These are phyloP conservation scores for Boletus rufocinnamomeus DNA, from an alignment of 768 basidiomycete genomes.

Conservation along the genomic window DNA sequence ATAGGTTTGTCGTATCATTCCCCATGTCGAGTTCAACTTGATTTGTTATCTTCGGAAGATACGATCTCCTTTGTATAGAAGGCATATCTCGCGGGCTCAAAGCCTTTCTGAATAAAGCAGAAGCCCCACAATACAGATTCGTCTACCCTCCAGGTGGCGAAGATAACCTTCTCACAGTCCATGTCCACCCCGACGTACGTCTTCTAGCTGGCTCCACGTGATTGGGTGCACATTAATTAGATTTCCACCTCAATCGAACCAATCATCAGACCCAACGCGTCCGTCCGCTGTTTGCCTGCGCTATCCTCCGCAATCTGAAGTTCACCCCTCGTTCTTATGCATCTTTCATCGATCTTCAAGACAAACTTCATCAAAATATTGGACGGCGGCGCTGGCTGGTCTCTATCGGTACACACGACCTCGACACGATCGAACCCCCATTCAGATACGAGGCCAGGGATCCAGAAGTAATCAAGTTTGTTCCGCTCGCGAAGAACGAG, in stretches of 20 bases:
- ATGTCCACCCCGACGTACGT: conserved; percentile 70
- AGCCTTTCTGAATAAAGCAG: conserved; percentile 73
- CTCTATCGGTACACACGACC: conserved; percentile 95
- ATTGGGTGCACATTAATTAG: neutral
- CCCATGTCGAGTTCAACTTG: conserved; percentile 1
- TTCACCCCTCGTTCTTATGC: conserved; percentile 90
- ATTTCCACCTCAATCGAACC: neutral
- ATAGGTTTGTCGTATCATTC: conserved; percentile 55
- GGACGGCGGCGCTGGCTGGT: conserved; percentile 89
- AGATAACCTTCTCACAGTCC: conserved; percentile 62
- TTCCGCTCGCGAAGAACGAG: conserved; percentile 78
- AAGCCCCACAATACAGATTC: conserved; percentile 72
- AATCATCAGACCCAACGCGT: conserved; percentile 69
- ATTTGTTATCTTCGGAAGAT: conserved; percentile 51
- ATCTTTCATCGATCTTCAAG: conserved; percentile 99
- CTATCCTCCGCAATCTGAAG: conserved; percentile 84
- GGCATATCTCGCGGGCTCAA: conserved; percentile 87
- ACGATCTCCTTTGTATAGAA: conserved; percentile 96
- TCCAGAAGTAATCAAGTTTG: conserved; percentile 90
- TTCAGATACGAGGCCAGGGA: conserved; percentile 84
- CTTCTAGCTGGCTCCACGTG: neutral
- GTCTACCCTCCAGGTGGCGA: conserved; percentile 72
- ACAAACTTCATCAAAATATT: conserved; percentile 97
- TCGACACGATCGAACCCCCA: conserved; percentile 84
- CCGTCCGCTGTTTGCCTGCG: conserved; percentile 89